Conservation (phyloP, 2,329 filamentous ascomycete species). For the Penicillium freii region DNA sequence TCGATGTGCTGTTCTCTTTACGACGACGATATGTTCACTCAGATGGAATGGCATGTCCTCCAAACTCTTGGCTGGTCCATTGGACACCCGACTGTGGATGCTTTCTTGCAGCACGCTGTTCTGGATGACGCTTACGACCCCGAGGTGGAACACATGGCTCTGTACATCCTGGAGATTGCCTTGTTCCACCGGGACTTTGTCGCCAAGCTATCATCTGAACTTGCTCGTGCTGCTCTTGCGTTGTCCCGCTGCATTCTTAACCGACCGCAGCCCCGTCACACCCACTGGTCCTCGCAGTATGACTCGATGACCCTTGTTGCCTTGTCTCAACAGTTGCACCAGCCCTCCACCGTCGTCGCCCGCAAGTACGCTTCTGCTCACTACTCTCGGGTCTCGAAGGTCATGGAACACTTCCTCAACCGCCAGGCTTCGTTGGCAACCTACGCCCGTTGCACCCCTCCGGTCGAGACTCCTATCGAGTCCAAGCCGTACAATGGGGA, state of each 20-base stretch:
- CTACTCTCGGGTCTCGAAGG: conserved; percentile 62
- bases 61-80: conserved; percentile 96
- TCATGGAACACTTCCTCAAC: conserved; percentile 65
- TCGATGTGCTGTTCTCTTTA: conserved; percentile 99
- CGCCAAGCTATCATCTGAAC: conserved; percentile 82
- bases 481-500: conserved; percentile 43
- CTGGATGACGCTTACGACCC: conserved; percentile 72
- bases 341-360: conserved; percentile 65
- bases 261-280: conserved; percentile 71
- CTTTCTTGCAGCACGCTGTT: conserved; percentile 84
- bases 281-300: conserved; percentile 66
- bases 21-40: conserved; percentile 98
- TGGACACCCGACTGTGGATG: conserved; percentile 92
- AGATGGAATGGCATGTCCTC: conserved; percentile 99
- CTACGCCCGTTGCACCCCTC: conserved; percentile 44
- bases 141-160: conserved; percentile 90
- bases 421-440: conserved; percentile 58
- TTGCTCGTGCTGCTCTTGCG: conserved; percentile 83
- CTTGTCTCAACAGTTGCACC: conserved; percentile 63
- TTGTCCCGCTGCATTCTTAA: conserved; percentile 83
- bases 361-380: conserved; percentile 68
- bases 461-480: conserved; percentile 38
- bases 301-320: conserved; percentile 55
- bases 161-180: conserved; percentile 92
- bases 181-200: conserved; percentile 97